Evolutionary conservation across 2,329 filamentous ascomycete genomes (phyloP), one percentile per base, ranked within the genome.

Genomic region (Leptoxyphium fumago): DNA sequence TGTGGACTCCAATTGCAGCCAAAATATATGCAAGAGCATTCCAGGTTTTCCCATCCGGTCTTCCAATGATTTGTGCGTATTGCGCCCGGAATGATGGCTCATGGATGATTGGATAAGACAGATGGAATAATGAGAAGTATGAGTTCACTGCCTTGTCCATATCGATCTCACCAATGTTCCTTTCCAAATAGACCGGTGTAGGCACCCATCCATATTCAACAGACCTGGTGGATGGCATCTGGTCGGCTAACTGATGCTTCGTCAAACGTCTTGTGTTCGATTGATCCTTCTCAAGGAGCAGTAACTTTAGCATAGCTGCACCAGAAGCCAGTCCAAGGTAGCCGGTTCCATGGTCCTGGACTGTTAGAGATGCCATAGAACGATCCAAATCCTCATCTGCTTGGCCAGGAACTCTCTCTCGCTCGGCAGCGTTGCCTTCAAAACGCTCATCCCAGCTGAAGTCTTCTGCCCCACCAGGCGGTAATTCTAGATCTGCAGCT

Each of bases 251-350:
- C 13, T 39, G 47, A 2, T 39, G 10, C 14, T 46, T 41, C 11
- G 26, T 39, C 26, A 43, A 38, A 15, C 42, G 46, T 15, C 51
- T 41, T 5, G 13, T 15, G 13, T 15, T 9, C 15, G 11, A 13
- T 36, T 49, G 40, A 18, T 49, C 47, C 7, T 38, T 44, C 9
- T 50, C 52, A 4, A 52, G 50, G 10, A 58, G 47, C 14, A 58
- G 42, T 26, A 59, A 52, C 29, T 66, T 60, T 13, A 70, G 49
- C 46, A 70, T 61, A 2, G 67, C 67, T 13, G 66, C 67, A 1
- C 67, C 67, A 5, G 66, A 70, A 1, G 65, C 65, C 1, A 67
- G 59, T 1, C 68, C 69, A 8, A 70, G 60, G 50, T 71, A 71
- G 5, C 68, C 69, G 1, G 61, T 59, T 28, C 67, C 62, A 6